Base-by-base conservation (phyloP, 2,329 filamentous ascomycete genomes). In the Fusarium albidum region DNA sequence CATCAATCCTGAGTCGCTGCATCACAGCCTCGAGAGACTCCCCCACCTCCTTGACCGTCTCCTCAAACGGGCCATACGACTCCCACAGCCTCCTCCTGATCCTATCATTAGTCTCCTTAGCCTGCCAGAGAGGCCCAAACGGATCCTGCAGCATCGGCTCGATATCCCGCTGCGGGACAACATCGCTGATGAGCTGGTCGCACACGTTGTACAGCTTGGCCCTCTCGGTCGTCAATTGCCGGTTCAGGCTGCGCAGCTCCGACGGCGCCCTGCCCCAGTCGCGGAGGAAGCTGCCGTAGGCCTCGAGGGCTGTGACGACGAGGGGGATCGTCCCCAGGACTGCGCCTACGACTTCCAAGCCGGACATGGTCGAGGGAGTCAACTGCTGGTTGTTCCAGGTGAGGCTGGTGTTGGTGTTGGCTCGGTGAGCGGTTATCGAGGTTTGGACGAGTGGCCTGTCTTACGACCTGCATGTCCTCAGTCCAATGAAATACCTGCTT, bases 151-250 rank as follows among this genome's bases (percentile, higher is more conserved):
- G 59, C 67, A 75, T 69, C 6, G 48, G 25, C 6, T 71, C 64
- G 1, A 73, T 62, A 7, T 68, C 34, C 6, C 35, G n/a, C 0
- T 49, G 55, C 0, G 65, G 49, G 0, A 69, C 66, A 0, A 69
- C 52, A 2, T 67, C 68, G 0, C 44, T 48, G 3, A 73, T 61
- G 0, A 74, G 62, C 9, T 67, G 67, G 15, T 71, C 58, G 28
- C 63, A 73, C 7, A 69, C 65, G 34, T 73, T 71, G 5, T 65
- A 52, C 0, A 72, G 33, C 11, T 66, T 71, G 4, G 55, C 52
- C 2, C 55, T 35, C 27, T 73, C 71, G 0, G 62, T 71, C 5
- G 54, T 42, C 4, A 74, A 52, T 1, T 54, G 57, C 0, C 49
- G 46, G 5, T 63, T 57, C 3, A 73, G 61, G 10, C 40, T 65